Evolutionary conservation across 1,139 yeast species (phyloP).

Genomic region (Blastobotrys capitulatus): DNA sequence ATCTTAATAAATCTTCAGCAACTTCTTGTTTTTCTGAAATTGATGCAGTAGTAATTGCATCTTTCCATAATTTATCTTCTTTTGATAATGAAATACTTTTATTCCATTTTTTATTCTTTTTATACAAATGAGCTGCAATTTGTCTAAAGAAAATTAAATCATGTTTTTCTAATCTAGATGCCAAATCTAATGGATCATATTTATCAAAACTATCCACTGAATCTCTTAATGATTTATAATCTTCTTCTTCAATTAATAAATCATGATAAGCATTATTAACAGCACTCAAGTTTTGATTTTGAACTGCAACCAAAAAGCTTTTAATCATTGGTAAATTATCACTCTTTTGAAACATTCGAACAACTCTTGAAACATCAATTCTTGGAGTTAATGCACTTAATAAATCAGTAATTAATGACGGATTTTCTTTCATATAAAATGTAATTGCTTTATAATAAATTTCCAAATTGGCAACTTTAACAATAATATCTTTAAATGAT

Average conservation of each 20-base stretch:
- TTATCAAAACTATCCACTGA: slow-evolving; percentile 88
- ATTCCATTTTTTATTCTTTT: slow-evolving; percentile 89
- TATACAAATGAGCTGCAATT: slow-evolving; percentile 88
- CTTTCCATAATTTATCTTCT: slow-evolving; percentile 91
- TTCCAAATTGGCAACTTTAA: slow-evolving; percentile 93
- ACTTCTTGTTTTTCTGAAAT: slow-evolving; percentile 70
- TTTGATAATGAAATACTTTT: slow-evolving; percentile 86
- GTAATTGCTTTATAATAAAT: slow-evolving; percentile 95
- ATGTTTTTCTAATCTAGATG: slow-evolving; percentile 89
- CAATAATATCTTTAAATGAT: slow-evolving; percentile 90
- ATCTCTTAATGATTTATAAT: slow-evolving; percentile 79
- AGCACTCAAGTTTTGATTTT: slow-evolving; percentile 82
- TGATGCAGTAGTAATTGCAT: slow-evolving; percentile 91
- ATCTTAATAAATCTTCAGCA: slow-evolving; percentile 81
- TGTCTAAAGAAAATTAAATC: slow-evolving; percentile 88
- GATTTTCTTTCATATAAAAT: slow-evolving; percentile 89
- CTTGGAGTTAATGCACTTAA: slow-evolving; percentile 84
- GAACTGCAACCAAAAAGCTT: slow-evolving; percentile 88
- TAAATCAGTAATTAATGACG: slow-evolving; percentile 82
- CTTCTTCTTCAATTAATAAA: slow-evolving; percentile 92
- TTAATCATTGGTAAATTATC: slow-evolving; percentile 95
- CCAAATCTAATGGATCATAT: slow-evolving; percentile 87
- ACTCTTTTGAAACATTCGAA: slow-evolving; percentile 88
- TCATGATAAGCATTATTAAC: slow-evolving; percentile 96
- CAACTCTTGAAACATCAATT: slow-evolving; percentile 91